Conservation (phyloP, 31 red algal species). For the Endocladia muricata region DNA sequence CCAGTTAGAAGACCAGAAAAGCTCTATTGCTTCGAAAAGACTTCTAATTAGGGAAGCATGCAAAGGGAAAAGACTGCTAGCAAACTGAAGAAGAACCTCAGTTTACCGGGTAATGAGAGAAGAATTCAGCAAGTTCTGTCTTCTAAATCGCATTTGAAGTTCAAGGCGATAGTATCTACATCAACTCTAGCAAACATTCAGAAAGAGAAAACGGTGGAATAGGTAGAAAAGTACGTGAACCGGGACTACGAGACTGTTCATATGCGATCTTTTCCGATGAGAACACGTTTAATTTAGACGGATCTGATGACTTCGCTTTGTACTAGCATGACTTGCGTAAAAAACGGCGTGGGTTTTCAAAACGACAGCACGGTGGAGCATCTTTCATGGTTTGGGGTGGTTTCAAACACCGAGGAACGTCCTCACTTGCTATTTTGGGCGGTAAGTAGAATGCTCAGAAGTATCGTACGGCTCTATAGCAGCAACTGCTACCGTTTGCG, state of each 20-base stretch:
- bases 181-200: not conserved
- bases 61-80: not conserved
- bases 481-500: constrained; percentile 19
- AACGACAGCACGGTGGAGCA: not conserved
- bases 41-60: constrained; percentile 1
- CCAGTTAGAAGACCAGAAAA: not conserved
- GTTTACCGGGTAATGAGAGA: not conserved
- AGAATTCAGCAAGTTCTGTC: constrained; percentile 1
- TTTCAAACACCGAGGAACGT: not conserved
- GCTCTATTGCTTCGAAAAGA: not conserved
- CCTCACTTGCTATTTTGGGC: constrained; percentile 7
- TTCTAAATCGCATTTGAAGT: not conserved
- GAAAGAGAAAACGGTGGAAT: not conserved
- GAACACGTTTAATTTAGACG: constrained; percentile 27
- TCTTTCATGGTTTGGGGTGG: not conserved
- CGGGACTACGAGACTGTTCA: not conserved
- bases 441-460: not conserved
- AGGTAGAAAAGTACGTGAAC: constrained; percentile 2
- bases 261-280: constrained; percentile 16
- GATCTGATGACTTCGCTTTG: not conserved
- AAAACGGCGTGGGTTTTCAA: not conserved
- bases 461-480: constrained; percentile 26
- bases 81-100: not conserved
- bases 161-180: not conserved
- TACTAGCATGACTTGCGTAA: constrained; percentile 10